Evolutionary conservation across 2,329 filamentous ascomycete species (phyloP).

Genomic region (Diaporthe sp.): DNA sequence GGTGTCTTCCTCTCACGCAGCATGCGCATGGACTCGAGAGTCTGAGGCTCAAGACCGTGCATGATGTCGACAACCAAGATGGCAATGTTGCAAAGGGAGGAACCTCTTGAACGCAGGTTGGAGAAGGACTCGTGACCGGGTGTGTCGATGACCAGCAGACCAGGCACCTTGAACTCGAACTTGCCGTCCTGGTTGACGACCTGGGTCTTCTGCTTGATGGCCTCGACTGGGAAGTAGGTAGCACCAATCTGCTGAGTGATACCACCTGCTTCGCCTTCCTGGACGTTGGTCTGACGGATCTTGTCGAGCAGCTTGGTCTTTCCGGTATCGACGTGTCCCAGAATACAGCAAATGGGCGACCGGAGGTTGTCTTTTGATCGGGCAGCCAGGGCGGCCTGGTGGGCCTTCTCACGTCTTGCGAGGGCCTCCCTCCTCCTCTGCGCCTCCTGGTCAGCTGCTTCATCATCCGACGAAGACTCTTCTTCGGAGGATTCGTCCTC

Average conservation of each 20-base stretch:
- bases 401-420: slow-evolving; percentile 87
- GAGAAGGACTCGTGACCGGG: slow-evolving; percentile 99
- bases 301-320: slow-evolving; percentile 99
- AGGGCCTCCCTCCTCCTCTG: slow-evolving; percentile 89
- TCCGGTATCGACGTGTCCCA: slow-evolving; percentile 99
- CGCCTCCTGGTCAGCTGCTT: slow-evolving; percentile 68
- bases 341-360: slow-evolving; percentile 99
- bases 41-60: slow-evolving; percentile 98
- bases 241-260: slow-evolving; percentile 99
- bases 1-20: slow-evolving; percentile 94
- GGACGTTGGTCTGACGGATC: slow-evolving; percentile 97
- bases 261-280: slow-evolving; percentile 98
- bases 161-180: slow-evolving; percentile 98
- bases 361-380: slow-evolving; percentile 94
- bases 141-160: slow-evolving; percentile 96
- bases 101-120: slow-evolving; percentile 95
- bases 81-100: slow-evolving; percentile 98
- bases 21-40: slow-evolving; percentile 95
- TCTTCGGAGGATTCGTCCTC: slow-evolving; percentile 68
- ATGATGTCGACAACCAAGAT: slow-evolving; percentile 99
- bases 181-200: slow-evolving; percentile 91
- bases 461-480: slow-evolving; percentile 75
- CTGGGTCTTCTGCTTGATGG: slow-evolving; percentile 89
- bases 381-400: slow-evolving; percentile 90
- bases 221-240: slow-evolving; percentile 97